phyloP scores from a whole-genome alignment of 2,329 filamentous ascomycete genomes.

The Sporothrix schenckii region DNA sequence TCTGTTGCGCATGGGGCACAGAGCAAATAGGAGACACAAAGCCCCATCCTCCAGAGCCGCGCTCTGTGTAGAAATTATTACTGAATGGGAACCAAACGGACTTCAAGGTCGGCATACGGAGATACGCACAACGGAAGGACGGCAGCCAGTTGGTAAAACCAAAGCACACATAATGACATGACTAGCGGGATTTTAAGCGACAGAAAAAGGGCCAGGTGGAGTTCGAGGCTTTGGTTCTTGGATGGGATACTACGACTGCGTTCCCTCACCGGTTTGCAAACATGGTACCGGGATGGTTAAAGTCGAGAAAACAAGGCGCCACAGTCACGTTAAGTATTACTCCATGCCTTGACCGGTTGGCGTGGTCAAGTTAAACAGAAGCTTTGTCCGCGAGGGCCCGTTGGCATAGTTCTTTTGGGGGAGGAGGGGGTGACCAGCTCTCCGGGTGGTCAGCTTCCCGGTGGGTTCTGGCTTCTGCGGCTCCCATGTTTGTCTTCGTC shows the following conservation, averaged over 20 bases:
- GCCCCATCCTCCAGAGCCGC: not conserved
- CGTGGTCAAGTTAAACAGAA: not conserved
- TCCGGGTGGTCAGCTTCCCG: not conserved
- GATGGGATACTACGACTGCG: slow-evolving; percentile 10
- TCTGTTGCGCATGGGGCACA: not conserved
- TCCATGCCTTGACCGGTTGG: not conserved
- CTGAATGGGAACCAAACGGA: not conserved
- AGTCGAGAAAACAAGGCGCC: not conserved
- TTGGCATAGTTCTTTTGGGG: slow-evolving; percentile 6
- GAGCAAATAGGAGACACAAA: not conserved
- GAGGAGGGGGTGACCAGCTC: not conserved
- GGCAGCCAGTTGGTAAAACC: not conserved
- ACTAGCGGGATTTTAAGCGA: not conserved
- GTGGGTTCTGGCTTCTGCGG: not conserved
- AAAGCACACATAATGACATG: not conserved
- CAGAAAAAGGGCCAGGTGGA: slow-evolving; percentile 6
- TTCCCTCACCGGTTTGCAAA: slow-evolving; percentile 30
- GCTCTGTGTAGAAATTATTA: not conserved
- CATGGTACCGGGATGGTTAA: slow-evolving; percentile 17
- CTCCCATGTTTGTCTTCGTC: slow-evolving; percentile 1
- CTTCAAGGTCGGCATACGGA: not conserved
- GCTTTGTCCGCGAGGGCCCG: not conserved
- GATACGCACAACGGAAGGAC: not conserved
- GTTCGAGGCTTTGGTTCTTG: not conserved
- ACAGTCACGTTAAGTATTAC: not conserved